phyloP scores from a whole-genome alignment of 768 basidiomycete genomes.

The Mycena galopus region DNA sequence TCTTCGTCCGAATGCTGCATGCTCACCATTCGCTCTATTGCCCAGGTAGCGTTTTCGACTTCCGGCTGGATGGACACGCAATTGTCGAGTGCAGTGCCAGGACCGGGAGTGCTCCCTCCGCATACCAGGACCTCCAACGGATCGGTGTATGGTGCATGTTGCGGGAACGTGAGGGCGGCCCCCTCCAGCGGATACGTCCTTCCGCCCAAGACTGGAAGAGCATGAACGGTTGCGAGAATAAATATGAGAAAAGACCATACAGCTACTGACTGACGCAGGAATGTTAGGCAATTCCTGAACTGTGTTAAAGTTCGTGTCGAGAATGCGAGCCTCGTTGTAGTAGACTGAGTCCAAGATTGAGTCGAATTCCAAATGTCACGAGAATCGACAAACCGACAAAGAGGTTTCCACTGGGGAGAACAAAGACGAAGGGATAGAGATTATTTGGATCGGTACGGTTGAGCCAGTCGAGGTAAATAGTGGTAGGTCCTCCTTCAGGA shows the following conservation, averaged over 20 bases:
- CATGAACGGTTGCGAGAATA: not conserved
- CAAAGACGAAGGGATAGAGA: conserved; percentile 81
- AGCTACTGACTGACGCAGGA: conserved; percentile 80
- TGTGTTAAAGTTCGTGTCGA: conserved; percentile 76
- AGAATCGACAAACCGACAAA: conserved; percentile 70
- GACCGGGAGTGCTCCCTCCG: conserved; percentile 77
- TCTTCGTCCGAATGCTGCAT: not conserved
- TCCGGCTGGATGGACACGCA: conserved; percentile 81
- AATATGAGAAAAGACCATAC: conserved; percentile 44
- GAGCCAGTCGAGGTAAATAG: conserved; percentile 74
- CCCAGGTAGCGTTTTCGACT: conserved; percentile 71
- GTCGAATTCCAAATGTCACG: not conserved
- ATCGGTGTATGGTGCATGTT: conserved; percentile 79
- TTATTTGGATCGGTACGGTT: conserved; percentile 83
- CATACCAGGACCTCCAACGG: conserved; percentile 79
- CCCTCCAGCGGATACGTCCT: conserved; percentile 86
- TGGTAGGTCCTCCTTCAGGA: conserved; percentile 73
- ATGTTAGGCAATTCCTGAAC: conserved; percentile 74
- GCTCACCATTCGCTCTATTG: conserved; percentile 83
- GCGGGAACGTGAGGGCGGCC: conserved; percentile 76
- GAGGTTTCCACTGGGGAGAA: conserved; percentile 77
- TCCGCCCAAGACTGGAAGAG: conserved; percentile 66
- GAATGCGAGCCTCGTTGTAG: conserved; percentile 85
- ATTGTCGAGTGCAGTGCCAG: conserved; percentile 70
- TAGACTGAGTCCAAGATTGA: conserved; percentile 60